Evolutionary conservation across 345 rosid genomes (phyloP), one percentile per base, ranked within the genome.

Genomic region (Eucalyptus tenuipes): DNA sequence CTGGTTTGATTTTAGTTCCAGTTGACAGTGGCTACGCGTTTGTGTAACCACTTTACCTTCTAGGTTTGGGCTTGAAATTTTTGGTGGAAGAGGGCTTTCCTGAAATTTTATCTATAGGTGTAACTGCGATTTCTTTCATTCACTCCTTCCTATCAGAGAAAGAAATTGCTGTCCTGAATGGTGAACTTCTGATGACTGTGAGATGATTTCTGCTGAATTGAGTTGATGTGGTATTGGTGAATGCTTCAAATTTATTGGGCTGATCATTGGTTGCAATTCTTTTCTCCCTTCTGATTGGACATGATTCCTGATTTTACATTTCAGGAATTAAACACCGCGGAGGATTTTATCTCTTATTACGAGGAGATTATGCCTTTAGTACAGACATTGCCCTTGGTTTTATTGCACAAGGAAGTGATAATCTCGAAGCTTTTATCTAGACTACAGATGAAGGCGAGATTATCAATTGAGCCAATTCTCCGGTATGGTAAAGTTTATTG

Each of bases 401-500:
- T 95, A 44, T 88, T 93, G 85, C 96, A 97, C 91, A 96, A 94
- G 91, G 98, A 96, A 87, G 57, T 89, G 50, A 96, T 97, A 89
- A 90, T 97, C 89, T 89, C 94, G 13, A 93, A 93, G 86, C 98
- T 97, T 87, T 88, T 94, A 66, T 92, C 94, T 75, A 94, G 96
- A 89, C 91, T 97, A 90, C 96, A 95, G 86, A 92, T 97, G 94
- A 92, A 94, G 92, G 97, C 99, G 86, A 95, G 97, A 81, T 92
- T 97, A 49, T 97, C 99, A 13, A 94, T 97, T 81, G 99, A 97
- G 92, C 97, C 99, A 80, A 93, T 96, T 92, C 94, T 97, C 88
- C 93, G 98, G 98, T 97, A 89, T 89, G 90, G 48, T 45, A 89
- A 49, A 66, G 61, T 89, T 57, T 87, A 49, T 27, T 50, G 52